A percentile compares a stretch with the other conserved stretches of the same genome.
Evolutionary conservation across 1,284 basidiomycete species (phyloP).

Genomic region (Thecaphora frezii): DNA sequence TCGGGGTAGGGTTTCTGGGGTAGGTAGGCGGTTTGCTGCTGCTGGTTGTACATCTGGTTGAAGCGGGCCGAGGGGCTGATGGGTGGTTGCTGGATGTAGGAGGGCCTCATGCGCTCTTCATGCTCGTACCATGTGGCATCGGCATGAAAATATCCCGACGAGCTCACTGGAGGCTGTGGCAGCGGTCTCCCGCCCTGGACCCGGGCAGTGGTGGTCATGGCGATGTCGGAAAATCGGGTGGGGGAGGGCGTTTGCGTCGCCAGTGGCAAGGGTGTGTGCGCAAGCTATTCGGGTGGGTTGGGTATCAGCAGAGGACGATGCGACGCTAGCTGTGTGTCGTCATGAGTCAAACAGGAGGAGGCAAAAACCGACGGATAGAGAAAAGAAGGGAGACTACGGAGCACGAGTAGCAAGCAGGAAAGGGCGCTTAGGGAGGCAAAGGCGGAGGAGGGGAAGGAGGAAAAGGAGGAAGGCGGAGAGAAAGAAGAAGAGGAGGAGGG

Average conservation of each 20-base stretch:
- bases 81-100: slow-evolving; percentile 45
- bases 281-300: too few species aligned
- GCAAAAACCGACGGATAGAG: too few species aligned
- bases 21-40: slow-evolving; percentile 12
- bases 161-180: slow-evolving; percentile 14
- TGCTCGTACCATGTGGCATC: slow-evolving; percentile 54
- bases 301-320: too few species aligned
- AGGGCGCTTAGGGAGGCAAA: not conserved
- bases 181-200: slow-evolving; percentile 32
- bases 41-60: slow-evolving; percentile 16
- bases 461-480: not conserved
- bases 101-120: slow-evolving; percentile 47
- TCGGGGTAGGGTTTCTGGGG: not conserved
- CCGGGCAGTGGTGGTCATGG: slow-evolving; percentile 15
- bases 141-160: slow-evolving; percentile 2
- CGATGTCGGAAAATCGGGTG: slow-evolving; percentile 7
- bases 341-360: too few species aligned
- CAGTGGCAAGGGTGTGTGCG: too few species aligned
- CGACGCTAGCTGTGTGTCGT: too few species aligned
- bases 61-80: slow-evolving; percentile 13
- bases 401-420: not conserved
- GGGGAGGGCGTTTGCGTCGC: too few species aligned
- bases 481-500: not conserved
- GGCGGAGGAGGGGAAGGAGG: not conserved
- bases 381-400: too few species aligned